Evolutionary conservation across 495 filamentous ascomycete species (phyloP).

Genomic region (Baudoinia panamericana): DNA sequence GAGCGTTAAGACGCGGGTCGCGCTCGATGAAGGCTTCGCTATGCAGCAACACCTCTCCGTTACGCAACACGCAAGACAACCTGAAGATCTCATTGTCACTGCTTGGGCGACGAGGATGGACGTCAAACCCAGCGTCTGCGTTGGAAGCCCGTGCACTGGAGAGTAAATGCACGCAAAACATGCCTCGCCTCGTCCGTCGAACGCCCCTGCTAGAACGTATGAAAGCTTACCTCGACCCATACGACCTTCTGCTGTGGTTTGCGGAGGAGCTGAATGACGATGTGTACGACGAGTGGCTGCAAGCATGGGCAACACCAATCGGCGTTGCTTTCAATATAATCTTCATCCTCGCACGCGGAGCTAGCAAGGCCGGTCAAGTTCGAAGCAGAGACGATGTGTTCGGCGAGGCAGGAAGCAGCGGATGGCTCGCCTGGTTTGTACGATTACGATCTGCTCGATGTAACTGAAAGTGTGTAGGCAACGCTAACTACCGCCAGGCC

Average conservation of each 20-base stretch:
- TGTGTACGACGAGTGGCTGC: slow-evolving; percentile 71
- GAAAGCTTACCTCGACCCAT: slow-evolving; percentile 63
- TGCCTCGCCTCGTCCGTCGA: slow-evolving; percentile 71
- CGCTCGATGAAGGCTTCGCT: no score
- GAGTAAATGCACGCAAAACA: no score
- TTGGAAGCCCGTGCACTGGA: no score
- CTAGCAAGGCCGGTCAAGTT: slow-evolving; percentile 37
- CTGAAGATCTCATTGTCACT: no score
- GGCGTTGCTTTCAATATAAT: slow-evolving; percentile 62
- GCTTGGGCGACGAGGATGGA: no score
- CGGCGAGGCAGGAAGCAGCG: slow-evolving; percentile 46
- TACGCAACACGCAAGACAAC: no score
- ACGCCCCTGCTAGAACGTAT: slow-evolving; percentile 65
- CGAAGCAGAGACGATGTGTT: slow-evolving; percentile 67
- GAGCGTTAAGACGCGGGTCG: no score
- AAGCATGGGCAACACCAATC: slow-evolving; percentile 57
- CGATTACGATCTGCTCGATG: neutral
- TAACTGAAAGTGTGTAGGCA: neutral
- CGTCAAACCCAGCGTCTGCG: no score
- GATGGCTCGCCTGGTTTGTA: slow-evolving; percentile 69
- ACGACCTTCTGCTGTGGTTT: slow-evolving; percentile 77
- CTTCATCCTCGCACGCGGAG: slow-evolving; percentile 73
- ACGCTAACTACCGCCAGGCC: slow-evolving; percentile 36
- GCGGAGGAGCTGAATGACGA: slow-evolving; percentile 79
- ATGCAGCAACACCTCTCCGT: no score